phyloP scores from a whole-genome alignment of 345 rosid species.

The Moricandia arvensis region DNA sequence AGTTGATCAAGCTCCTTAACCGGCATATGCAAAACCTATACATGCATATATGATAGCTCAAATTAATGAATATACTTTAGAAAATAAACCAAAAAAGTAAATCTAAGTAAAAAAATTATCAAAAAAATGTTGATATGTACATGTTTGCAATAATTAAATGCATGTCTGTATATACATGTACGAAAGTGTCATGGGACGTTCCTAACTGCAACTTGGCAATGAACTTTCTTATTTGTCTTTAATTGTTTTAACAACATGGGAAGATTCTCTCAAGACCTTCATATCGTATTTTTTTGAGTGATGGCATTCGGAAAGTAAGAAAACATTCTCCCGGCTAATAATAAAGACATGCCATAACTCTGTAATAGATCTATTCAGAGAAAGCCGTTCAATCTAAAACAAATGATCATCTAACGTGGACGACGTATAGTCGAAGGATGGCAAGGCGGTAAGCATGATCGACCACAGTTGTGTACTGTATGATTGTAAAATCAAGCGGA shows the following conservation, averaged over 20 bases:
- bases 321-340: conserved; percentile 21
- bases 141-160: conserved; percentile 11
- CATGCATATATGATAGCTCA: not conserved
- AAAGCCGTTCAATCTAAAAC: too few relatives aligned
- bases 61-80: not conserved
- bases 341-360: not conserved
- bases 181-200: conserved; percentile 20
- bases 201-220: conserved; percentile 21
- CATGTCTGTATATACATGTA: not conserved
- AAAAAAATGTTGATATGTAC: not conserved
- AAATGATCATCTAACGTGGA: too few relatives aligned
- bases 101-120: too few relatives aligned
- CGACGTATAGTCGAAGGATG: too few relatives aligned
- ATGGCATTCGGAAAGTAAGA: not conserved
- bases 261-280: conserved; percentile 32
- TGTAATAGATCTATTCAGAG: not conserved
- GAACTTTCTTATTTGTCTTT: conserved; percentile 14
- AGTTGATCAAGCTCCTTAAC: not conserved
- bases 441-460: too few relatives aligned
- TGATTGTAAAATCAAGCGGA: too few relatives aligned
- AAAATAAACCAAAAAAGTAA: not conserved
- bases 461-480: too few relatives aligned
- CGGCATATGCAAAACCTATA: not conserved
- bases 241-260: conserved; percentile 20
- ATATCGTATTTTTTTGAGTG: not conserved